Base-by-base conservation (phyloP, 345 rosid genomes). In the Luvunga scandens region DNA sequence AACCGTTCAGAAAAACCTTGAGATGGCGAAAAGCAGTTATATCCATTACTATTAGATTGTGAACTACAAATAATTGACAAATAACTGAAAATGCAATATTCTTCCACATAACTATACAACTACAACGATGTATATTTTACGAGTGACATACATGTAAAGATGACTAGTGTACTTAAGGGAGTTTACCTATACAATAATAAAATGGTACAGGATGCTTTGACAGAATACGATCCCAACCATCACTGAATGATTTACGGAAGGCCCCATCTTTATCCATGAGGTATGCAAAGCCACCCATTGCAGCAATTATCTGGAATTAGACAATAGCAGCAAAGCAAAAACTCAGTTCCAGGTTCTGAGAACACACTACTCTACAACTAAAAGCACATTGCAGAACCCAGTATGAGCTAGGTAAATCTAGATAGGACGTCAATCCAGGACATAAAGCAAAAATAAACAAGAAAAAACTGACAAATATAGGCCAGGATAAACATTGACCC, bases 181-280 rank as follows among this genome's bases (percentile, higher is more conserved):
- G 45, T 55, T 81, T 87, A 96, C 98, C 99, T 27, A 96, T 89
- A 85, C 98, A 93, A 71, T 96, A 96, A 77, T 91, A 96, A 82
- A 96, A 96, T 18, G 99, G 98, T 76, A 93, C 86, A 48, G 99
- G 99, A 87, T 92, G 98, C 72, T 87, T 96, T 10, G 98, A 93
- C 74, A 93, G 74, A 69, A 92, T 88, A 63, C 94, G 97, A 83
- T 96, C 98, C 99, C 97, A 96, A 57, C 93, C 91, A 85, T 92
- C 97, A 81, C 90, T 91, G 83, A 96, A 96, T 53, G 97, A 96
- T 78, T 96, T 92, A 63, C 97, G 88, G 76, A 96, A 96, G 57
- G 90, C 89, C 73, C 99, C 99, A 75, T 94, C 95, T 86, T 92
- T 93, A 82, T 93, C 98, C 97, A 96, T 89, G 59, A 93, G 48